Evolutionary conservation across 2,329 filamentous ascomycete species (phyloP), one percentile per base, ranked within the genome.

Genomic region (Colletotrichum camelliae): DNA sequence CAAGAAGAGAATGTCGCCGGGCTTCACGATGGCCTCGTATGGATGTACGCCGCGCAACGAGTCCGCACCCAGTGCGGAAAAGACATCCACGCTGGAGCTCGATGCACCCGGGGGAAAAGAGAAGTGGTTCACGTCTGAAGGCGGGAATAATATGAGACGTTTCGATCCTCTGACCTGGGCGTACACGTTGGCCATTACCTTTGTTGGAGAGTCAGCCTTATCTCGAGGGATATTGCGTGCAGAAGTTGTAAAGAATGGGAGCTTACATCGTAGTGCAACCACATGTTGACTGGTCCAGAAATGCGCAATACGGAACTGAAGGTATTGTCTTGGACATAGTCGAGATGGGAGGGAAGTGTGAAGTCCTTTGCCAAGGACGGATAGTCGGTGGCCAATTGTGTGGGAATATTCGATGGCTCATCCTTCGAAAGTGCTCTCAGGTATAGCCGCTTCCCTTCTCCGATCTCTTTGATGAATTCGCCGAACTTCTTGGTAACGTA

Each of bases 161-260:
- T 97, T 97, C 1, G 89, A 89, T 6, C 96, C 95, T 48, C 87
- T 85, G 67, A 98, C 89, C 81, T 98, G 96, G 80, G 93, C 95
- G 76, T 97, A 93, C 5, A 98, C 88, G 80, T 98, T 98, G 66
- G 95, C 94, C 90, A 97, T 96, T 18, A 97, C 95, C 90, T 94
- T 73, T 65, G 43, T 77, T 61, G 65, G 68, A 31, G 16, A n/a
- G 29, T 70, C 16, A 43, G 21, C 24, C n/a, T 35, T 37, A 33
- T 12, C 10, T 29, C 9, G 13, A 52, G 31, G n/a, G 13, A 18
- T 37, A 21, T 33, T 55, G 16, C 18, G 18, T 9, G 35, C 16
- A 13, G 12, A 24, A 43, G 21, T 12, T 31, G n/a, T 13, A 16
- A 7, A n/a, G 35, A 15, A 29, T 15, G 48, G 16, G 18, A 58